phyloP scores from a whole-genome alignment of 1,284 basidiomycete genomes.

The Marasmius fiardii region DNA sequence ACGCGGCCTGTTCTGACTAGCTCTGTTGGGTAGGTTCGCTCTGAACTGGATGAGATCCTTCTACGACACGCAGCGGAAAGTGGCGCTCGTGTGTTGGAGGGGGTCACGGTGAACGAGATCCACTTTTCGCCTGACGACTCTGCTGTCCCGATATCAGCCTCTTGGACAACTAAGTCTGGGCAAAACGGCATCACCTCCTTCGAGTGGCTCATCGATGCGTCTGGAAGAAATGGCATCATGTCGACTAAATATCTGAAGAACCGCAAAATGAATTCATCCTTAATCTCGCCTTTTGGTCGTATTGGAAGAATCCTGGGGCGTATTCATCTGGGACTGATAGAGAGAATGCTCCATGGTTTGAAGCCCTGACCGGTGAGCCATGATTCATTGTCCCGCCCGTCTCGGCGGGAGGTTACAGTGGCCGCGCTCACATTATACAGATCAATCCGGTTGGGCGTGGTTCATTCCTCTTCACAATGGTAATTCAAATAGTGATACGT shows the following conservation, averaged over 20 bases:
- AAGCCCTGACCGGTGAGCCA: constrained; percentile 32
- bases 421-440: constrained; percentile 14
- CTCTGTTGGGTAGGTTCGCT: constrained; percentile 18
- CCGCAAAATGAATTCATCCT: constrained; percentile 36
- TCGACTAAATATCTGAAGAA: constrained; percentile 46
- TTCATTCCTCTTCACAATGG: constrained; percentile 36
- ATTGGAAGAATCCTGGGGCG: constrained; percentile 38
- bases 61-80: constrained; percentile 24
- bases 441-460: constrained; percentile 41
- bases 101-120: constrained; percentile 20
- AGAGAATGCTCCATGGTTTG: constrained; percentile 37
- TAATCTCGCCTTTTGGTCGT: constrained; percentile 53
- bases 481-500: background rate
- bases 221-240: constrained; percentile 44
- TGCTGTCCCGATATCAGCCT: constrained; percentile 29
- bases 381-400: background rate
- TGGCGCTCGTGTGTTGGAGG: constrained; percentile 27
- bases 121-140: constrained; percentile 15
- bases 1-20: background rate
- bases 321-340: constrained; percentile 33
- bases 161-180: constrained; percentile 29
- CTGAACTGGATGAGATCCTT: constrained; percentile 29
- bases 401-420: too few species aligned
- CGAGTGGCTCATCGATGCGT: constrained; percentile 44
- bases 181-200: constrained; percentile 32